Conservation (phyloP, 805 yeast genomes). For the Jamesozyma gamospora region DNA sequence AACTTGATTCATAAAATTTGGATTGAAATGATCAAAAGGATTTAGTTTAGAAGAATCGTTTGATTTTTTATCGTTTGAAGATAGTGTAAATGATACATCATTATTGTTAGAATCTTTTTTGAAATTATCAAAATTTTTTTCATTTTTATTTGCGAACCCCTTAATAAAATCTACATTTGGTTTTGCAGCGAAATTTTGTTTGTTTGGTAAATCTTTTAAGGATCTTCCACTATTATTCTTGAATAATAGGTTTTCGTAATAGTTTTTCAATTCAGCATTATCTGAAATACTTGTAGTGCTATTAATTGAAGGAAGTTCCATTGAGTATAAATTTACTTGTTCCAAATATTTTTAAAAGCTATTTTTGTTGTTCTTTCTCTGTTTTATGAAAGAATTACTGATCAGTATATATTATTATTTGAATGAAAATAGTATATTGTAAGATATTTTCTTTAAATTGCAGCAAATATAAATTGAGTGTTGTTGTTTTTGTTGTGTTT, state of each 20-base stretch:
- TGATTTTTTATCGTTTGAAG: no score
- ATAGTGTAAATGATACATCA: no score
- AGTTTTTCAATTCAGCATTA: slow-evolving; percentile 25
- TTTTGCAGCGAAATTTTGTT: slow-evolving; percentile 3
- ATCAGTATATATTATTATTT: no score
- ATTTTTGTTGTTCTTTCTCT: no score
- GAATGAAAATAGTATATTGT: no score
- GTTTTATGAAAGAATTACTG: no score
- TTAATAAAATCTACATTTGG: slow-evolving; percentile 19
- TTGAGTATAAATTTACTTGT: background rate
- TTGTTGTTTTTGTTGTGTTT: no score
- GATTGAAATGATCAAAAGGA: background rate
- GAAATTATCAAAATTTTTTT: no score
- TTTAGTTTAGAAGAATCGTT: background rate
- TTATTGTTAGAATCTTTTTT: no score
- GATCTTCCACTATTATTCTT: slow-evolving; percentile 28
- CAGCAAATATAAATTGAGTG: no score
- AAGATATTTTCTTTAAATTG: no score
- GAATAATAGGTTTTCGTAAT: slow-evolving; percentile 27
- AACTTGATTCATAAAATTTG: background rate
- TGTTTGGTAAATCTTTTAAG: slow-evolving; percentile 23
- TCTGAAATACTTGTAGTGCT: slow-evolving; percentile 29
- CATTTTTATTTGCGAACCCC: slow-evolving; percentile 11
- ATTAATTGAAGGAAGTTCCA: slow-evolving; percentile 26
- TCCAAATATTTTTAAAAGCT: no score